Evolutionary conservation across 208 protist genomes (phyloP).

Genomic region (Trypanosoma rangeli): DNA sequence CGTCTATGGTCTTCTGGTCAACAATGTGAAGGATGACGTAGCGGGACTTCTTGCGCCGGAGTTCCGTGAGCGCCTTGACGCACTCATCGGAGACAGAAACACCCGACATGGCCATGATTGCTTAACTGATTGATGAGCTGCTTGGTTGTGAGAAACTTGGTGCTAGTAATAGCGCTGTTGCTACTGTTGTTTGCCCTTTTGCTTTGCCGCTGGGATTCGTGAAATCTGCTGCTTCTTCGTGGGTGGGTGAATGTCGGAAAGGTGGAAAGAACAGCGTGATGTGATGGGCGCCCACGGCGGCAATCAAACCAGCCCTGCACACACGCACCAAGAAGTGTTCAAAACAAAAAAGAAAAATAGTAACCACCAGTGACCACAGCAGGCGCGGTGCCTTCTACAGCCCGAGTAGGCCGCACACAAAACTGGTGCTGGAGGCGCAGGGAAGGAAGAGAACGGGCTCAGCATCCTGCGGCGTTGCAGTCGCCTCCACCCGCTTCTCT

Average conservation of each 20-base stretch:
- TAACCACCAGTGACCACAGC: background rate
- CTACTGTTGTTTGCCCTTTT: conserved; percentile 6
- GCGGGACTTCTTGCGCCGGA: conserved; percentile 84
- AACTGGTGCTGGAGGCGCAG: conserved; percentile 37
- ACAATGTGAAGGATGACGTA: conserved; percentile 89
- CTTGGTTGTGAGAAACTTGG: background rate
- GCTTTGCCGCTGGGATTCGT: background rate
- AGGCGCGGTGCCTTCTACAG: conserved; percentile 16
- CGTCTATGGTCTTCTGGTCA: conserved; percentile 77
- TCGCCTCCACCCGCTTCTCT: background rate
- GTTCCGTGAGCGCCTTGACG: conserved; percentile 56
- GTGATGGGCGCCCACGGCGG: background rate
- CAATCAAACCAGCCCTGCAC: conserved; percentile 5
- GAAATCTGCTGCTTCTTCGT: background rate
- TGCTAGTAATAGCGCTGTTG: background rate
- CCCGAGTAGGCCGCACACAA: conserved; percentile 41
- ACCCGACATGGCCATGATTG: conserved; percentile 83
- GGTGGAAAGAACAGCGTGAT: background rate
- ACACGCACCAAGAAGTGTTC: conserved; percentile 9
- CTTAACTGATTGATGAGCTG: background rate
- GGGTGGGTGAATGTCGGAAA: background rate
- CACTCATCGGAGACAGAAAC: conserved; percentile 75
- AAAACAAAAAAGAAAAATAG: conserved; percentile 20
- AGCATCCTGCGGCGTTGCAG: background rate
- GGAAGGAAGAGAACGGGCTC: conserved; percentile 34